A percentile compares a stretch with the other conserved stretches of the same genome.
phyloP scores from a whole-genome alignment of 208 protist species.

The Acanthamoeba royreba region DNA sequence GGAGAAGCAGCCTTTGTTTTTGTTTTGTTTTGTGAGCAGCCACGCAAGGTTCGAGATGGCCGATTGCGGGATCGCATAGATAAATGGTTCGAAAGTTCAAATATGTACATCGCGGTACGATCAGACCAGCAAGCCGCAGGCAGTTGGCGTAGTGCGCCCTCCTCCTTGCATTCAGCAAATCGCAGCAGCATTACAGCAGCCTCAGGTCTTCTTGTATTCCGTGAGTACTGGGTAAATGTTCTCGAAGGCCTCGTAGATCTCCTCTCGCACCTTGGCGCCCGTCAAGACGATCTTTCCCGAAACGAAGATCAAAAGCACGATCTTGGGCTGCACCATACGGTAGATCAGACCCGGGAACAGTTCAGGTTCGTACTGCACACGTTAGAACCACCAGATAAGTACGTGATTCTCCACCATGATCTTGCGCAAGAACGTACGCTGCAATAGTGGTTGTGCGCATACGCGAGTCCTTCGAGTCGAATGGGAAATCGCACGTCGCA shows the following conservation, averaged over 20 bases:
- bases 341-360: conserved; percentile 86
- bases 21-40: no score
- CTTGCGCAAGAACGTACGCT: not conserved
- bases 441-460: conserved; percentile 69
- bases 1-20: no score
- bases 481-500: conserved; percentile 87
- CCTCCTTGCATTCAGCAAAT: no score
- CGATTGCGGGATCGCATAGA: no score
- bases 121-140: no score
- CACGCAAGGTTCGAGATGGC: no score
- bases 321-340: conserved; percentile 84
- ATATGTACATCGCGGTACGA: no score
- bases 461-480: conserved; percentile 63
- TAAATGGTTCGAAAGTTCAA: no score
- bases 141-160: no score
- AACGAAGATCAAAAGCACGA: conserved; percentile 90
- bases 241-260: conserved; percentile 82
- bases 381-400: not conserved
- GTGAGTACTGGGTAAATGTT: conserved; percentile 83
- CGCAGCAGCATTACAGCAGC: not conserved
- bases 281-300: conserved; percentile 92
- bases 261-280: conserved; percentile 80
- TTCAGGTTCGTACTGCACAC: conserved; percentile 14
- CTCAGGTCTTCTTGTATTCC: conserved; percentile 72
- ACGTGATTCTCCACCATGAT: no score